A percentile compares a stretch with the other conserved stretches of the same genome.
phyloP scores from a whole-genome alignment of 306 rosid genomes.

The Hippophae gyantsensis region DNA sequence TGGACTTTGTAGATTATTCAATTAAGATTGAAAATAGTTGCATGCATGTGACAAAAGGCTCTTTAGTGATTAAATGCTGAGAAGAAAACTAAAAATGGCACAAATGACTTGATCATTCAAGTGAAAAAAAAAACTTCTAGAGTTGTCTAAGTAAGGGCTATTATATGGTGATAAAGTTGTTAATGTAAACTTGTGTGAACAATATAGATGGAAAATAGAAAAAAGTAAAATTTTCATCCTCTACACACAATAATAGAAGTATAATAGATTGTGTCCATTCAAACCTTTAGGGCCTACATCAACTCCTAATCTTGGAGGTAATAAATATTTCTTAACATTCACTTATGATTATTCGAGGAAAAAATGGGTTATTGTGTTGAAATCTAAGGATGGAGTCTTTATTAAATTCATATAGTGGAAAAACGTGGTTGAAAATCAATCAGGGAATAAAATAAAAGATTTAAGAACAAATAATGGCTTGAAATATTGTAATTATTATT shows the following conservation, averaged over 20 bases:
- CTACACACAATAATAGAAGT: background rate
- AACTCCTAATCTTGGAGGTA: no score
- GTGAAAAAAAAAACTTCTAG: no score
- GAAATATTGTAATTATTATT: background rate
- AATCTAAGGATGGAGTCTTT: background rate
- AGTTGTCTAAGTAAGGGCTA: no score
- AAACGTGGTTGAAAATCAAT: background rate
- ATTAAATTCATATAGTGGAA: background rate
- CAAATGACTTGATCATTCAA: no score
- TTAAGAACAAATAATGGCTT: background rate
- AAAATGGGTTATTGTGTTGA: background rate
- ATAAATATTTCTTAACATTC: background rate
- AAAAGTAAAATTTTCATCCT: background rate
- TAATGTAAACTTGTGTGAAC: no score
- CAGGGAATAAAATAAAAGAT: no score
- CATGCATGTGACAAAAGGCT: no score
- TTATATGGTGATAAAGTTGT: no score
- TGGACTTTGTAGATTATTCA: no score
- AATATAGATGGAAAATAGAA: background rate
- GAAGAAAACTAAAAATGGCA: no score
- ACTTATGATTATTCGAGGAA: background rate
- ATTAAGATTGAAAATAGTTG: no score
- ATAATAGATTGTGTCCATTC: background rate
- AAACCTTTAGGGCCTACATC: background rate
- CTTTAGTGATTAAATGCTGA: no score